Evolutionary conservation across 345 rosid species (phyloP), one percentile per base, ranked within the genome.

Genomic region (Garcia nutans): DNA sequence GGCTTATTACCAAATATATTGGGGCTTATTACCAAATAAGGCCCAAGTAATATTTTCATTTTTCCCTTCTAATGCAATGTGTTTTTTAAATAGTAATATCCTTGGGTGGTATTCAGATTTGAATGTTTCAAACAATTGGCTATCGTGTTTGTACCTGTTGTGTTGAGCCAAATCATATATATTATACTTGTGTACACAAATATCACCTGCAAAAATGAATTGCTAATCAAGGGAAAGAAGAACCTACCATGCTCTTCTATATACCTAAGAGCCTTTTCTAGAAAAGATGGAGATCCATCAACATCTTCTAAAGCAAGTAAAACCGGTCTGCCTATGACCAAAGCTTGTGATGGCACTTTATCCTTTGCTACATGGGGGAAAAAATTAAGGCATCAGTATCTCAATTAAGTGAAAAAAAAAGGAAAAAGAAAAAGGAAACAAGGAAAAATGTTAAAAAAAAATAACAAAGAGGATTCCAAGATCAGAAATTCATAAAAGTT

Each of bases 231-330:
- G 70, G 6, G 52, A 78, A 63, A 31, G 28, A 67, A 65, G 50
- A 79, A 82, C 88, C 77, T 86, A 93, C 99, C 99, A 72, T 92
- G 83, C 77, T 88, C 91, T 88, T 96, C 99, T 68, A 96, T 86
- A 82, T 88, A 96, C 78, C 87, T 86, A 73, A 96, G 97, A 75
- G 98, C 95, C 84, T 96, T 96, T 83, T 96, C 98, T 90, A 96
- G 84, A 86, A 96, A 96, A 50, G 99, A 93, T 47, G 99, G 99
- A 86, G 92, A 73, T 77, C 98, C 99, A 78, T 96, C 99, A 75
- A 89, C 93, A 84, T 96, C 98, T 87, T 96, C 98, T 63, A 96
- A 76, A 65, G 99, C 99, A 79, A 92, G 95, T 80, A 96, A 88
- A 80, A 93, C 82, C 50, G 99, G 98, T 79, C 92, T 88, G 78